Percentiles rank a stretch among this genome's conserved stretches.
phyloP scores from a whole-genome alignment of 331 rosid genomes.

The Erythrophleum ivorense region DNA sequence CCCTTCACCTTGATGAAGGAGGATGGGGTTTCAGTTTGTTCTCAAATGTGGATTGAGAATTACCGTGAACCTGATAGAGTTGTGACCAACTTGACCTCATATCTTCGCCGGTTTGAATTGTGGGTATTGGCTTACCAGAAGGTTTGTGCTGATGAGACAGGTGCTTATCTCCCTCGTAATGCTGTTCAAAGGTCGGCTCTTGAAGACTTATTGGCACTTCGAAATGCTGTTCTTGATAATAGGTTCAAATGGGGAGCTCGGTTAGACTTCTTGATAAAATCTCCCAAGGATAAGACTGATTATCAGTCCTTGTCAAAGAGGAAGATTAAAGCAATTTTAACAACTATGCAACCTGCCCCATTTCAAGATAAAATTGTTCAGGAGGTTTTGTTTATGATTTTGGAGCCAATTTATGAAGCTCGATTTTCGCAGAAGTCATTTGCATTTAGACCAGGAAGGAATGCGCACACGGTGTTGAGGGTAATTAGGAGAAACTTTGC shows the following conservation, averaged over 20 bases:
- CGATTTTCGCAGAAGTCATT: constrained; percentile 68
- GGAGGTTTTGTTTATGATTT: constrained; percentile 74
- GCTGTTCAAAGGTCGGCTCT: constrained; percentile 60
- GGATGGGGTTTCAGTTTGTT: constrained; percentile 74
- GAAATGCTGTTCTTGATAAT: constrained; percentile 80
- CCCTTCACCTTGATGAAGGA: constrained; percentile 70
- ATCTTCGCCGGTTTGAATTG: constrained; percentile 76
- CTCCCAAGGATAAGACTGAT: constrained; percentile 77
- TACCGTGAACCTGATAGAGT: constrained; percentile 70
- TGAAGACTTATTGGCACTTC: constrained; percentile 74
- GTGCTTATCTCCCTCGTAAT: constrained; percentile 76
- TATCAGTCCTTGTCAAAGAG: constrained; percentile 78
- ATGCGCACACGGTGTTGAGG: constrained; percentile 59
- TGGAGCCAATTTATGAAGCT: constrained; percentile 87
- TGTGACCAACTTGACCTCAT: constrained; percentile 64
- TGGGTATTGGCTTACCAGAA: constrained; percentile 94
- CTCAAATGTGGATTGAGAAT: constrained; percentile 83
- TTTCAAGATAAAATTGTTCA: constrained; percentile 89
- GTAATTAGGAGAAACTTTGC: constrained; percentile 69
- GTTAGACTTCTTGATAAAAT: constrained; percentile 68
- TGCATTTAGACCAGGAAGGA: constrained; percentile 83
- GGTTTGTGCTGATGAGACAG: constrained; percentile 81
- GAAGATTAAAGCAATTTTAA: constrained; percentile 71
- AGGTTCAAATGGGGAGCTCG: constrained; percentile 90
- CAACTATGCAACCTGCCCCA: constrained; percentile 69